Percentiles rank a stretch among this genome's conserved stretches.
phyloP scores from a whole-genome alignment of 495 filamentous ascomycete genomes.

The Lindgomyces ingoldianus region DNA sequence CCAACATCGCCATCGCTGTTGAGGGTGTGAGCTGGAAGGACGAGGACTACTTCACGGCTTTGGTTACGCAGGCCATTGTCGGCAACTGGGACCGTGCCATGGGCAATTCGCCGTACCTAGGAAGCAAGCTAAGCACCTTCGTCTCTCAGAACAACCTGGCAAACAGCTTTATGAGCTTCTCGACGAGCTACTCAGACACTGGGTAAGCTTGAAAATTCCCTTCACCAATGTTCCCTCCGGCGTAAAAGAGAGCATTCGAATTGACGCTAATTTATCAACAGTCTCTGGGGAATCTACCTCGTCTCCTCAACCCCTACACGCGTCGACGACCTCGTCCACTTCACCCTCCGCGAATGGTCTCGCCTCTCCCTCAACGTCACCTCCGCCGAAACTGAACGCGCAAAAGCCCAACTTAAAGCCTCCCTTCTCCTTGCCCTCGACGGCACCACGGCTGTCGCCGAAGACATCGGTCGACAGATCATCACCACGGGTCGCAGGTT shows the following conservation, averaged over 20 bases:
- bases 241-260: background rate
- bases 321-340: slow-evolving; percentile 95
- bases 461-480: slow-evolving; percentile 98
- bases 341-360: slow-evolving; percentile 96
- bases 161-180: slow-evolving; percentile 99
- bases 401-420: slow-evolving; percentile 98
- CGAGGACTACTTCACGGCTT: slow-evolving; percentile 96
- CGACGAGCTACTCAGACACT: slow-evolving; percentile 98
- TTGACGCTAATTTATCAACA: slow-evolving; percentile 42
- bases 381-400: slow-evolving; percentile 91
- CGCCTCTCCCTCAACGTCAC: slow-evolving; percentile 83
- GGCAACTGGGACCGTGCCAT: slow-evolving; percentile 99
- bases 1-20: slow-evolving; percentile 97
- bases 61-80: slow-evolving; percentile 97
- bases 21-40: slow-evolving; percentile 99
- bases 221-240: background rate
- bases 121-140: slow-evolving; percentile 93
- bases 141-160: slow-evolving; percentile 91
- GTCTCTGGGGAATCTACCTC: slow-evolving; percentile 99
- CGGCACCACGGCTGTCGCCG: slow-evolving; percentile 93
- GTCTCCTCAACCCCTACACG: slow-evolving; percentile 83
- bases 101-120: slow-evolving; percentile 93
- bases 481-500: slow-evolving; percentile 93
- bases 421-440: slow-evolving; percentile 95
- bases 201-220: no score